Percentiles rank a stretch among this genome's conserved stretches.
Conservation (phyloP, 208 protist genomes). For the Balamuthia mandrillaris region DNA sequence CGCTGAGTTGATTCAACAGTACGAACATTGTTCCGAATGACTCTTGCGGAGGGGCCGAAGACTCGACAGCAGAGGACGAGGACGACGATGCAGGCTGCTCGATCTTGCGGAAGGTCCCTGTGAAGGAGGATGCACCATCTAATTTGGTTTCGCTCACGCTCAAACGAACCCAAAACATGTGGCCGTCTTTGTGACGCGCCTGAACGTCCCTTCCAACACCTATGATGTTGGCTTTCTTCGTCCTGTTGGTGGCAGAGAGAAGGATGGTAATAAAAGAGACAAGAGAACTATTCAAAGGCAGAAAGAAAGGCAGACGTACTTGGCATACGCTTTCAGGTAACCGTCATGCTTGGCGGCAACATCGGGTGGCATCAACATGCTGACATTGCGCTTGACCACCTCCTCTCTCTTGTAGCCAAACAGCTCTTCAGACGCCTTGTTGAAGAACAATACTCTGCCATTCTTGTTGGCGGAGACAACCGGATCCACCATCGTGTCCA, state of each 20-base stretch:
- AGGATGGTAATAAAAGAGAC: no score
- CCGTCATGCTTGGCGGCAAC: slow-evolving; percentile 35
- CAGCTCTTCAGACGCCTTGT: slow-evolving; percentile 18
- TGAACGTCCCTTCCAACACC: not conserved
- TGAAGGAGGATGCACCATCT: not conserved
- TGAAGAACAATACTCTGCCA: not conserved
- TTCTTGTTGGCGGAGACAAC: not conserved
- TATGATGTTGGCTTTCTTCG: not conserved
- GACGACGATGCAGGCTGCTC: not conserved
- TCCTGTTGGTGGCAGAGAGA: slow-evolving; percentile 14
- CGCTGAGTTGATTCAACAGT: not conserved
- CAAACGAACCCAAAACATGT: not conserved
- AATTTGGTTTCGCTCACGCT: not conserved
- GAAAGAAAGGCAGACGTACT: no score
- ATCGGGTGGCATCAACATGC: slow-evolving; percentile 24
- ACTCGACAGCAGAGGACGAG: not conserved
- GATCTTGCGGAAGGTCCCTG: not conserved
- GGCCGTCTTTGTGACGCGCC: slow-evolving; percentile 1
- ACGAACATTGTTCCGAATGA: not conserved
- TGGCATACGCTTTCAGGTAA: slow-evolving; percentile 59
- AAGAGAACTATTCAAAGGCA: no score
- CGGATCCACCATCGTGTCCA: not conserved
- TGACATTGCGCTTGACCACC: slow-evolving; percentile 30
- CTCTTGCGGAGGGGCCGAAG: not conserved
- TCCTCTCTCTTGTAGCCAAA: slow-evolving; percentile 49